Conservation (phyloP, 257 asterid genomes). For the Scutellaria minor region DNA sequence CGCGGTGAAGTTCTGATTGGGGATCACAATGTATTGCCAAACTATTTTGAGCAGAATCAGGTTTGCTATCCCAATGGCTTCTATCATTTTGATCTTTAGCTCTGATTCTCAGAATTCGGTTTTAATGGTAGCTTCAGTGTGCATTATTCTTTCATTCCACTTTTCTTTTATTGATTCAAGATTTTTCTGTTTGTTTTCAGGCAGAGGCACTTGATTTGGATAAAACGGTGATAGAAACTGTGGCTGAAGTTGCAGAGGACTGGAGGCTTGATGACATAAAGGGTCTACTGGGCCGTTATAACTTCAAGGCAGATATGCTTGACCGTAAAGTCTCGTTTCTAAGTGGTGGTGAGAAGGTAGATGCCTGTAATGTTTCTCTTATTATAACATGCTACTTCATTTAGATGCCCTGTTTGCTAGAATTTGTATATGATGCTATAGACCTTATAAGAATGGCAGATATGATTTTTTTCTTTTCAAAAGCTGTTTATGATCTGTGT, state of each 20-base stretch:
- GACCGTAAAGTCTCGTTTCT: conserved; percentile 90
- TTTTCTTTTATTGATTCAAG: conserved; percentile 12
- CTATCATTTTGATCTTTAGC: no score
- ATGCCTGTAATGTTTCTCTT: conserved; percentile 4
- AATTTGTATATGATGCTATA: not conserved
- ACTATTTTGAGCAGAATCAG: conserved; percentile 99
- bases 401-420: conserved; percentile 1
- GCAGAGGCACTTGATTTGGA: conserved; percentile 98
- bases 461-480: not conserved
- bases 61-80: conserved; percentile 41
- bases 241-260: conserved; percentile 93
- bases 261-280: conserved; percentile 97
- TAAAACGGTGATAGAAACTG: conserved; percentile 78
- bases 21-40: conserved; percentile 90
- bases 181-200: conserved; percentile 43
- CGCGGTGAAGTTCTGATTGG: conserved; percentile 82
- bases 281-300: conserved; percentile 94
- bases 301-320: conserved; percentile 89
- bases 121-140: not conserved
- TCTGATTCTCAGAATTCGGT: conserved; percentile 8
- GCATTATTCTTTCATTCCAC: not conserved
- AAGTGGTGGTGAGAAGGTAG: conserved; percentile 99
- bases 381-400: not conserved
- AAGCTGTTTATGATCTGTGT: not conserved
- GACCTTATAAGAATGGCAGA: no score